Conservation (phyloP, 2,329 filamentous ascomycete genomes). For the Didymella pomorum region DNA sequence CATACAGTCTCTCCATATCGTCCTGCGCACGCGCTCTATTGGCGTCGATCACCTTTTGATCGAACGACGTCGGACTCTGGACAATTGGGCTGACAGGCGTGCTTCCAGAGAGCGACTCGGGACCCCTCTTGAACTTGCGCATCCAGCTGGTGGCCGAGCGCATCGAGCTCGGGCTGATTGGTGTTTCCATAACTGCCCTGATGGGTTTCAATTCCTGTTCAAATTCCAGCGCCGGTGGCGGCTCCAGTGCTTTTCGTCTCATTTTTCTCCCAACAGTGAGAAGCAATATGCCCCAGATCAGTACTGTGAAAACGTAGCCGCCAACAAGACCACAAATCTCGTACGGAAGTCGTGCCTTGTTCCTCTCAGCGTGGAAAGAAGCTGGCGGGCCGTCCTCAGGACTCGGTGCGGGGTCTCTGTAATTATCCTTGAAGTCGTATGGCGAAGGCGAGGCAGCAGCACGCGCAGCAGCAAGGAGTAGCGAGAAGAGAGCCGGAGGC, state of each 20-base stretch:
- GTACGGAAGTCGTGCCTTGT: conserved; percentile 70
- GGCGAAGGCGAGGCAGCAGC: conserved; percentile 35
- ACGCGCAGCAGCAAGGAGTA: conserved; percentile 37
- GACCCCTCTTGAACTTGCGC: conserved; percentile 44
- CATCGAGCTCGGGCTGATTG: conserved; percentile 45
- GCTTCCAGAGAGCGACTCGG: conserved; percentile 35
- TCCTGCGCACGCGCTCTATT: conserved; percentile 79
- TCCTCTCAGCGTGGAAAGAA: conserved; percentile 40
- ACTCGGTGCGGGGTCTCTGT: conserved; percentile 37
- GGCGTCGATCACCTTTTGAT: conserved; percentile 76
- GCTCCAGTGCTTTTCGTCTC: conserved; percentile 58
- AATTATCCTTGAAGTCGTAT: conserved; percentile 39
- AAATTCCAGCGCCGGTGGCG: conserved; percentile 61
- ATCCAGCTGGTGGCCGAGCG: conserved; percentile 45
- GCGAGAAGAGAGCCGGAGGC: conserved; percentile 36
- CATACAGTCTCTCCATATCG: conserved; percentile 90
- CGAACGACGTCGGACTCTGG: conserved; percentile 74
- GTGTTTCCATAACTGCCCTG: conserved; percentile 35
- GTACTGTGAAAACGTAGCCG: conserved; percentile 79
- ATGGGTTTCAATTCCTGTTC: conserved; percentile 60
- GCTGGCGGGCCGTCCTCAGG: conserved; percentile 43
- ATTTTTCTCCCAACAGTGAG: conserved; percentile 57
- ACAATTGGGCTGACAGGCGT: conserved; percentile 50
- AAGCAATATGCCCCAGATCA: conserved; percentile 72
- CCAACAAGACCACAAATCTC: conserved; percentile 86